A percentile compares a stretch with the other conserved stretches of the same genome.
Evolutionary conservation across 805 yeast species (phyloP).

Genomic region (Spathaspora boniae): DNA sequence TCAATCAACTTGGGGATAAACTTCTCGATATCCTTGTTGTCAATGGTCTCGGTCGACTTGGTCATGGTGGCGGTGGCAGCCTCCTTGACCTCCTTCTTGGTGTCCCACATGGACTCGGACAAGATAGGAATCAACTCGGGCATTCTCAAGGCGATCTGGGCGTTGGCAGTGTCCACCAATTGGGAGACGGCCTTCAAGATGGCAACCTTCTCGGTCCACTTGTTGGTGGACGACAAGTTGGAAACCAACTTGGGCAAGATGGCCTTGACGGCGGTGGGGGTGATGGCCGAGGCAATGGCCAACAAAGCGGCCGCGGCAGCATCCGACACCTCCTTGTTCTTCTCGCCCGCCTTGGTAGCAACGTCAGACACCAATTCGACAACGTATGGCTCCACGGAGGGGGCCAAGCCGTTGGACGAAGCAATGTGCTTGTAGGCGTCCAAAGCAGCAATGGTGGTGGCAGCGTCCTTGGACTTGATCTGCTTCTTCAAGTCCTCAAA

Average conservation of each 20-base stretch:
- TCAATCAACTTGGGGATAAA: constrained; percentile 96
- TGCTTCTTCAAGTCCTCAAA: constrained; percentile 73
- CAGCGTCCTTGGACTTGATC: constrained; percentile 74
- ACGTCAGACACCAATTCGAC: constrained; percentile 73
- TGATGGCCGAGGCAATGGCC: constrained; percentile 75
- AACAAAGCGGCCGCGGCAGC: constrained; percentile 73
- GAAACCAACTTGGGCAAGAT: constrained; percentile 76
- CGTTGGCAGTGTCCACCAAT: constrained; percentile 91
- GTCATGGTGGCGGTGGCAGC: constrained; percentile 96
- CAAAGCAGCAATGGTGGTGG: constrained; percentile 70
- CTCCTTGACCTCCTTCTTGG: constrained; percentile 95
- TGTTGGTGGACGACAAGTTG: constrained; percentile 68
- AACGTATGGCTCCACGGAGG: constrained; percentile 94
- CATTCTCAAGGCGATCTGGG: constrained; percentile 97
- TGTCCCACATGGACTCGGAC: constrained; percentile 99
- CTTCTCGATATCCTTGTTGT: constrained; percentile 99
- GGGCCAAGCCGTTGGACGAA: constrained; percentile 68
- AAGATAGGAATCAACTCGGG: constrained; percentile 98
- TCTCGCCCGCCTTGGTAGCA: constrained; percentile 84
- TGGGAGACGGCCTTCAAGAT: constrained; percentile 79
- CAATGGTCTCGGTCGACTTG: constrained; percentile 95
- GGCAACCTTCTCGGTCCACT: constrained; percentile 98
- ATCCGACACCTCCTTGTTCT: constrained; percentile 69
- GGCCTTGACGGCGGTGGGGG: constrained; percentile 92
- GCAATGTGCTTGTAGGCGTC: constrained; percentile 85